A percentile compares a stretch with the other conserved stretches of the same genome.
phyloP scores from a whole-genome alignment of 257 asterid species.

The Dorcoceras hygrometricum region DNA sequence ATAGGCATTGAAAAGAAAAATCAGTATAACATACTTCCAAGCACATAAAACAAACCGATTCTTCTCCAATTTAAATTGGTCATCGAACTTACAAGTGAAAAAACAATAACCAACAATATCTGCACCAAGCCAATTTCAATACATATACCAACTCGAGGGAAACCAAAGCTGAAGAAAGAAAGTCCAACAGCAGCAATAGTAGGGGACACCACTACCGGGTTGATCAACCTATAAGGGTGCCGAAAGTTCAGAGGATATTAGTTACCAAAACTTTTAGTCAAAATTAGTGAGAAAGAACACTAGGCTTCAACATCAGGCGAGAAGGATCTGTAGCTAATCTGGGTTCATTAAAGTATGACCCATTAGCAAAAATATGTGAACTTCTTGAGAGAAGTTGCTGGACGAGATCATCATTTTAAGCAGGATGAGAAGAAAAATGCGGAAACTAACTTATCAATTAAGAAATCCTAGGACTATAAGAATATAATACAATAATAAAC shows the following conservation, averaged over 20 bases:
- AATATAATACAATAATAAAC: no score
- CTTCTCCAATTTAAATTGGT: slow-evolving; percentile 2
- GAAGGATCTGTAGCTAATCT: neutral
- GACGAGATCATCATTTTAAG: neutral
- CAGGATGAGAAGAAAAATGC: neutral
- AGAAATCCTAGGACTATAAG: neutral
- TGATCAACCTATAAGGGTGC: slow-evolving; percentile 62
- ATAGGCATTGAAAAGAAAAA: slow-evolving; percentile 16
- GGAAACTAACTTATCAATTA: neutral
- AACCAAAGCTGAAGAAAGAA: slow-evolving; percentile 92
- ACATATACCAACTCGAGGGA: slow-evolving; percentile 88
- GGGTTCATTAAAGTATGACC: neutral
- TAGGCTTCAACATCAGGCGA: neutral
- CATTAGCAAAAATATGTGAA: neutral
- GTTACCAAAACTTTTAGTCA: neutral
- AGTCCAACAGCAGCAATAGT: slow-evolving; percentile 98
- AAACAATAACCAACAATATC: slow-evolving; percentile 69
- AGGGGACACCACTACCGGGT: slow-evolving; percentile 96
- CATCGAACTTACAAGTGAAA: slow-evolving; percentile 77
- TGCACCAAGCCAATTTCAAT: slow-evolving; percentile 90
- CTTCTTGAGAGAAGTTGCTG: neutral
- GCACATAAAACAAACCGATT: slow-evolving; percentile 10
- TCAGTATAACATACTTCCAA: slow-evolving; percentile 5
- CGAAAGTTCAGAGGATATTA: slow-evolving; percentile 19
- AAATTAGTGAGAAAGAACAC: neutral